Evolutionary conservation across 345 rosid species (phyloP).

Genomic region (Acer negundo): DNA sequence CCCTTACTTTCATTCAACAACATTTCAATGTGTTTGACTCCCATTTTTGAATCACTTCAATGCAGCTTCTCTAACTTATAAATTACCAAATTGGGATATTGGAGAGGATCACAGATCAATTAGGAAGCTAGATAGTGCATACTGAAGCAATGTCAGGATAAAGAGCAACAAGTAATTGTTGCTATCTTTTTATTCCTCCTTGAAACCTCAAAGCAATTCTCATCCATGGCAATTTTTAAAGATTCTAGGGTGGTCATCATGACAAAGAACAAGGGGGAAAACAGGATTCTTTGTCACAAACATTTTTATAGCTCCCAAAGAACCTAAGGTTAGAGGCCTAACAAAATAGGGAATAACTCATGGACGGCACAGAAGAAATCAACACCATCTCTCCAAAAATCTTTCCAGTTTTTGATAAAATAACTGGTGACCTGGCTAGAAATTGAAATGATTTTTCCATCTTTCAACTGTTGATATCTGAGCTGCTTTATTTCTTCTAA

Average conservation of each 20-base stretch:
- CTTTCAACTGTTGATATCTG: background rate
- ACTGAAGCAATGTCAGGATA: background rate
- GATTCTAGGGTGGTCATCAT: background rate
- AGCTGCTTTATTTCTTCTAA: background rate
- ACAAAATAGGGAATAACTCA: background rate
- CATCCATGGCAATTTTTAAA: background rate
- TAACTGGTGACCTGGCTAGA: background rate
- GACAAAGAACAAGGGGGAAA: background rate
- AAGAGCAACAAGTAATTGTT: too few relatives aligned
- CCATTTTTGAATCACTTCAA: background rate
- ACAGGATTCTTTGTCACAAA: background rate
- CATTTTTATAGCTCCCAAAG: background rate
- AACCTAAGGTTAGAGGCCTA: background rate
- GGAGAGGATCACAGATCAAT: background rate
- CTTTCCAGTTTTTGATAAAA: background rate
- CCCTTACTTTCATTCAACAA: background rate
- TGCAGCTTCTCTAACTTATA: background rate
- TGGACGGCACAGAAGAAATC: background rate
- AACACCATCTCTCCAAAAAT: background rate
- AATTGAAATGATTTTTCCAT: background rate
- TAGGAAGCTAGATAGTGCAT: conserved; percentile 3
- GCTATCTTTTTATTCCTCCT: background rate
- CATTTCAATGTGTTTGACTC: background rate
- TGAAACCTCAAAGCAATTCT: background rate
- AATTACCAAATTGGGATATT: background rate